Base-by-base conservation (phyloP, 257 asterid genomes). In the Jaltomata sinuosa region DNA sequence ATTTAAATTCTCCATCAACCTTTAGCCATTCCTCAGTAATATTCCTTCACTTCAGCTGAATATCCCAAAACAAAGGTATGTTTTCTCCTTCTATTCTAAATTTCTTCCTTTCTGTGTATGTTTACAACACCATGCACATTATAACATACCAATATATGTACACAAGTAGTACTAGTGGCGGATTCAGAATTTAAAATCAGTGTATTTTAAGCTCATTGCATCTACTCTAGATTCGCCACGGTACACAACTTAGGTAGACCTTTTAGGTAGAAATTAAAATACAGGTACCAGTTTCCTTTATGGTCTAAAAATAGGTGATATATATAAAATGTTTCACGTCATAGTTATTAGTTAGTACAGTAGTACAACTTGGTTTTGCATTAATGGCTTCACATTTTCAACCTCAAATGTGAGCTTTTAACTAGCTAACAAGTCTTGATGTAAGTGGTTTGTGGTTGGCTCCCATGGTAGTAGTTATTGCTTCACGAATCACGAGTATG, bases 401-500 rank as follows among this genome's bases (percentile, higher is more conserved):
- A 49, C 62, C 42, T 49, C 54, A 76, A 27, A 47, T 27, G 21
- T 64, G 40, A 64, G n/a, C n/a, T 64, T 29, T 16, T 50, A 50
- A 15, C 55, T 64, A 27, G 8, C 22, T 27, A 29, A 4, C n/a
- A 64, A 14, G 72, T 61, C 36, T 52, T 25, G 40, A 18, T 47
- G 62, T 77, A 49, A n/a, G 27, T 76, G 61, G 55, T 72, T 72
- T 72, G 38, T 45, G 38, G 62, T 77, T 77, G 62, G 55, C 47
- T 67, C 76, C 76, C 47, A 32, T 32, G 76, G 45, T 32, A 8
- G 76, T 67, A 49, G 25, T 49, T 77, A 77, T 77, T 49, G 36
- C 82, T 49, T 77, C 82, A 77, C 82, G 81, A 77, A 45, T 77
- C 82, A 77, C 82, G 81, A 77, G 62, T 27, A 77, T 77, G 81